A percentile compares a stretch with the other conserved stretches of the same genome.
phyloP scores from a whole-genome alignment of 1,284 basidiomycete genomes.

The Anthracocystis panici-leucophaei region DNA sequence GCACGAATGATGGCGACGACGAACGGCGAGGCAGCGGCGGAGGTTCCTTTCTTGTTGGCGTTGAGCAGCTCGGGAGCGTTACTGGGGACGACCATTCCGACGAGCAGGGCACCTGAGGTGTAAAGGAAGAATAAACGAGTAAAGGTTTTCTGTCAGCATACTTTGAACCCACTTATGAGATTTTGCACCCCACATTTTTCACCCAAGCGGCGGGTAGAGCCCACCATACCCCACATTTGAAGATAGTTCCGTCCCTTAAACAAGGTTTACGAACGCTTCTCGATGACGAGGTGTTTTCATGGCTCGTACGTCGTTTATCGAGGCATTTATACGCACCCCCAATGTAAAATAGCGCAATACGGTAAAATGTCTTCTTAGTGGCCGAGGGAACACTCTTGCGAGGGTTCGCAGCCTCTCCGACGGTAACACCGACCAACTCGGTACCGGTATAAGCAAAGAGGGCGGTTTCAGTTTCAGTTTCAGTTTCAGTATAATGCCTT shows the following conservation, averaged over 20 bases:
- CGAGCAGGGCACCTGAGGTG: conserved; percentile 71
- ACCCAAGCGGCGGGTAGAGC: too few species aligned
- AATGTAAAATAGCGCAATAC: conserved; percentile 79
- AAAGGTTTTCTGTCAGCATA: too few species aligned
- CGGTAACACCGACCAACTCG: conserved; percentile 73
- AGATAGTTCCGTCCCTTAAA: too few species aligned
- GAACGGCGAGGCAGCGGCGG: conserved; percentile 78
- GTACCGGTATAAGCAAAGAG: conserved; percentile 76
- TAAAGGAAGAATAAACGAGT: too few species aligned
- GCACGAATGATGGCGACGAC: conserved; percentile 77
- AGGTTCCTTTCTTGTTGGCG: conserved; percentile 40
- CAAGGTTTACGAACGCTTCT: too few species aligned
- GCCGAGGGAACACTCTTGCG: conserved; percentile 75
- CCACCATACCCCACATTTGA: too few species aligned
- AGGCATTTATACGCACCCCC: conserved; percentile 45
- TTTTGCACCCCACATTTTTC: too few species aligned
- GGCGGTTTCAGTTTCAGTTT: too few species aligned
- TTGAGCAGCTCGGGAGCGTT: conserved; percentile 45
- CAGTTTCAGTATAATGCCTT: too few species aligned
- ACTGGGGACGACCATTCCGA: conserved; percentile 61
- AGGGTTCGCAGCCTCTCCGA: conserved; percentile 74
- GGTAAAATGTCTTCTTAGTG: conserved; percentile 74
- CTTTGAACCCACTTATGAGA: too few species aligned
- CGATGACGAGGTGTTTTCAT: too few species aligned
- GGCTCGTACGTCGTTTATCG: too few species aligned